Evolutionary conservation across 2,329 filamentous ascomycete genomes (phyloP), one percentile per base, ranked within the genome.

Genomic region (Fusarium austroafricanum): DNA sequence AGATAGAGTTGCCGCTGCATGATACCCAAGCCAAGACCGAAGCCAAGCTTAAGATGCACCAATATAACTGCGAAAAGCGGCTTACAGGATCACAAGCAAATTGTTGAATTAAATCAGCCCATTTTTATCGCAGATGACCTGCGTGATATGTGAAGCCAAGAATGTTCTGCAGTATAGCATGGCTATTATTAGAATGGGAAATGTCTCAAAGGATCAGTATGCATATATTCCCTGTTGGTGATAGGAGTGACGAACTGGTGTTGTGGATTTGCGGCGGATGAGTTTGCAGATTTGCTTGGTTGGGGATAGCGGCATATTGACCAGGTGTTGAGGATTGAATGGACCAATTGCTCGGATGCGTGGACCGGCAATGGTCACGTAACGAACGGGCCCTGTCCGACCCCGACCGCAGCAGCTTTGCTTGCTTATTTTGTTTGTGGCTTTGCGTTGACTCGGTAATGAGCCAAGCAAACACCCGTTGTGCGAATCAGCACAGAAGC

Each of bases 1-100:
- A 52, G 49, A 62, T 62, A 46, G 20, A 62, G 57, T 62, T 62
- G 20, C 47, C 35, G 59, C 47, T 62, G 59, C 57, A 62, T 59
- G 57, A 55, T 40, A 58, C 37, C 28, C 61, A 35, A 35, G 33
- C 33, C 33, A 35, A n/a, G 33, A 58, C 37, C 28, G 52, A 35
- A 35, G 33, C 33, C 33, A 35, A 35, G 33, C 33, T n/a, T 35
- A 35, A 35, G 33, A 35, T 35, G 33, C 33, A 10, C 33, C 15
- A n/a, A 17, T 35, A 35, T 35, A n/a, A 35, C 33, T n/a, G 15
- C 5, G 31, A 12, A 37, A 31, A n/a, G 26, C 9, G 3, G 56
- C 50, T 46, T 45, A 11, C 6, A 31, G 46, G 33, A 40, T 55
- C 26, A 38, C 15, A 55, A 45, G 31, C 42, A 44, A 39, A 43